Evolutionary conservation across 768 basidiomycete genomes (phyloP), one percentile per base, ranked within the genome.

Genomic region (Antrodiella citrinella): DNA sequence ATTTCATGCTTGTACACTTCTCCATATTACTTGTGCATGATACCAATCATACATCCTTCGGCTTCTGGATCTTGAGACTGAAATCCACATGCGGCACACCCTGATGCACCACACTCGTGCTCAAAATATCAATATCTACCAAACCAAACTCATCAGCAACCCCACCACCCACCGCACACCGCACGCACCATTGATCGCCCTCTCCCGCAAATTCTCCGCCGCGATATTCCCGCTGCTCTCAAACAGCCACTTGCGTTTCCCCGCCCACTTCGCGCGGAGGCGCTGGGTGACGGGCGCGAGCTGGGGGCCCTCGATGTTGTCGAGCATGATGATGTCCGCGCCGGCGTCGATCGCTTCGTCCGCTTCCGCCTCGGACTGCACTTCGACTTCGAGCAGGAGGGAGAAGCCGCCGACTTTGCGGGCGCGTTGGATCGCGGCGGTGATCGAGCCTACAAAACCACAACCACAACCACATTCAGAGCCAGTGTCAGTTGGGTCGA

Each of bases 291-390:
- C 82, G 26, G 63, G 69, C 9, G 78, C 74, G 40, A 98, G 72
- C 57, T 84, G 76, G 2, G 73, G 71, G 1, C 91, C 93, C 59
- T 87, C 82, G 44, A 96, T 86, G 66, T 96, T 95, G 62, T 97
- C 93, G 20, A 96, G 79, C 92, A 96, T 95, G 60, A 97, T 74
- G 45, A 97, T 82, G 65, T 97, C 91, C 21, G 91, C 93, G 3
- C 96, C 96, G 4, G 94, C 94, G 12, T 82, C 81, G 59, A 99
- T 92, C n/a, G 96, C 96, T 70, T 98, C 93, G 60, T 94, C 84
- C 10, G 93, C 96, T 65, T 96, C 94, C 18, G 74, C 84, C 67
- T 91, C 85, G 4, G 85, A 84, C 40, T 80, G 75, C 21, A 95
- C 94, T 67, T 99, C 96, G 24, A 98, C 92, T 54, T 98, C 95